A percentile compares a stretch with the other conserved stretches of the same genome.
These are phyloP conservation scores for Paragyromitra xinjiangensis DNA, from an alignment of 495 filamentous ascomycete genomes.

Conservation along the genomic window DNA sequence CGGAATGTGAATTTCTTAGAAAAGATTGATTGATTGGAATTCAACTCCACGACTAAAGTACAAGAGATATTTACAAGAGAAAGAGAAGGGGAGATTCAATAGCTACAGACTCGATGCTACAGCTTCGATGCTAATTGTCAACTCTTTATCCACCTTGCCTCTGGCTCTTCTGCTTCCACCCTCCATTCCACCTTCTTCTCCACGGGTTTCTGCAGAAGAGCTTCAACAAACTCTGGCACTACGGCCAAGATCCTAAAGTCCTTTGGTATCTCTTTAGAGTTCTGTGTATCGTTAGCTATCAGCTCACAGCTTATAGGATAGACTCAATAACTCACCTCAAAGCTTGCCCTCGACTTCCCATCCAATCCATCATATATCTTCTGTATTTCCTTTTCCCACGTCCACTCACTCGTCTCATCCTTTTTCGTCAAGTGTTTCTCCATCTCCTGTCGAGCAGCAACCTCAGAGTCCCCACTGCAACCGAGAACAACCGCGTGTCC, in stretches of 20 bases:
- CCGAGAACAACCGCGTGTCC: slow-evolving; percentile 25
- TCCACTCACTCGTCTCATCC: slow-evolving; percentile 5
- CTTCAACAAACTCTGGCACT: slow-evolving; percentile 35
- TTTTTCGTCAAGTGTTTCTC: slow-evolving; percentile 16
- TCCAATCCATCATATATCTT: slow-evolving; percentile 42
- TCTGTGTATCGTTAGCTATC: background rate
- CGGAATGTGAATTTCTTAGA: background rate
- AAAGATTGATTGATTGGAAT: background rate
- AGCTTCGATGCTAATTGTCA: background rate
- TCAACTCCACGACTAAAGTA: background rate
- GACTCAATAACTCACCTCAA: slow-evolving; percentile 2
- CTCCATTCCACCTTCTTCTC: slow-evolving; percentile 9
- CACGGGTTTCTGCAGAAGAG: slow-evolving; percentile 5
- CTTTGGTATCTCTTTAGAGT: slow-evolving; percentile 14
- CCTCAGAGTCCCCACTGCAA: slow-evolving; percentile 6
- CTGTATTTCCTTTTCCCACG: slow-evolving; percentile 34
- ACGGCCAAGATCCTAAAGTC: slow-evolving; percentile 39
- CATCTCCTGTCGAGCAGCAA: slow-evolving; percentile 6
- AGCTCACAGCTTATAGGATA: background rate
- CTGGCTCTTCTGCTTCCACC: background rate
- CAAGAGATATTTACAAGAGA: background rate
- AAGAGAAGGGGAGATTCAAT: background rate
- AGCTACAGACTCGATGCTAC: background rate
- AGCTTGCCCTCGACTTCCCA: slow-evolving; percentile 10
- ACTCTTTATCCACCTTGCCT: slow-evolving; percentile 10